Base-by-base conservation (phyloP, 495 filamentous ascomycete genomes). In the Glonium stellatum region DNA sequence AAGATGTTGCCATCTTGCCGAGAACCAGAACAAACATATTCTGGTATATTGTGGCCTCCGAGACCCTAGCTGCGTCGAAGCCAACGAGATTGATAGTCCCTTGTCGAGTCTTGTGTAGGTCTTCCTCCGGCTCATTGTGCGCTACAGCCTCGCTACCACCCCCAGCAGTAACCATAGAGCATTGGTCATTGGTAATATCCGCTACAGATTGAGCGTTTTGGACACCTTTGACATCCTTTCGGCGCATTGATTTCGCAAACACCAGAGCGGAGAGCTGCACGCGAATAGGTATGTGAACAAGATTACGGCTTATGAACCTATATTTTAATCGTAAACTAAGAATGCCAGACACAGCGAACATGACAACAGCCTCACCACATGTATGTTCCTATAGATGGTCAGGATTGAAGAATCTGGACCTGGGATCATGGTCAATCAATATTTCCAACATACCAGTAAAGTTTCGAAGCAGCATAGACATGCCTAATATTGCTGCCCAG, bases 81-180 rank as follows among this genome's bases (percentile, higher is more conserved):
- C 86, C 86, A 22, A 90, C 83, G 39, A 92, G 75, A 65, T 95
- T 95, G 54, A 92, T 84, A 12, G 84, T 87, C 57, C 84, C 86
- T 71, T 92, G 89, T 55, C 87, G 86, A 67, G 78, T 78, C 60
- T 84, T 86, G 49, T 86, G 80, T 3, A 79, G 63, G 8, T 61
- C 11, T 4, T 67, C 58, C 39, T 70, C 59, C 0, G 39, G 55
- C n/a, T 56, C 42, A 61, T 67, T 25, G 4, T 35, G 52, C 13
- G 60, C 44, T 51, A 63, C 69, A n/a, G 46, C 67, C 0, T 65
- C 69, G 15, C 21, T 19, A 6, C 25, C 21, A n/a, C 25, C 42
- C 2, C 10, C 42, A 9, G 9, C 42, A 9, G 42, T 22, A 22
- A 22, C 42, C 42, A 18, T 22, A 22, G 15, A 9, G 42, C 3